Percentiles rank a stretch among this genome's conserved stretches.
phyloP scores from a whole-genome alignment of 306 rosid genomes.

The Acacia confusa region DNA sequence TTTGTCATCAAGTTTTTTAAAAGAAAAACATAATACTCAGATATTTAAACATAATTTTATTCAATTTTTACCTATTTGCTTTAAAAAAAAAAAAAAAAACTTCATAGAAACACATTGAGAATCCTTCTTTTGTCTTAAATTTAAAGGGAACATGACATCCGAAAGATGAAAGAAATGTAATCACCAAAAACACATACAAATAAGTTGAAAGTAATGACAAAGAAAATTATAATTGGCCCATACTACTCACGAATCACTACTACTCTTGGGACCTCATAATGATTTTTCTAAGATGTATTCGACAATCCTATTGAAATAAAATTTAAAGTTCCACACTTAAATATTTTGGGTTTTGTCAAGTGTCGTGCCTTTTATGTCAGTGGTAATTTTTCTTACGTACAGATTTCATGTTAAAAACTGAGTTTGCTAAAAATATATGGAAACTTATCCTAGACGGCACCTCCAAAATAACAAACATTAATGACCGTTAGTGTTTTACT shows the following conservation, averaged over 20 bases:
- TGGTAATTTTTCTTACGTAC: neutral
- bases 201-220: too few species aligned
- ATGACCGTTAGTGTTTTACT: slow-evolving; percentile 6
- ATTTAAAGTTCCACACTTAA: neutral
- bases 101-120: neutral
- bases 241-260: too few species aligned
- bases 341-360: neutral
- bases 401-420: neutral
- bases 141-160: neutral
- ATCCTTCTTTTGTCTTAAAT: neutral
- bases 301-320: neutral
- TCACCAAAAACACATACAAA: too few species aligned
- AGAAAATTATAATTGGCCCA: too few species aligned
- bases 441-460: neutral
- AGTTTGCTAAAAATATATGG: neutral
- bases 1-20: neutral
- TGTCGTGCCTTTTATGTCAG: neutral
- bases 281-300: neutral
- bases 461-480: slow-evolving; percentile 20
- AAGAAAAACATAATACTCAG: neutral
- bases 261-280: too few species aligned
- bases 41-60: neutral
- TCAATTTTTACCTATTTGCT: neutral
- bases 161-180: too few species aligned
- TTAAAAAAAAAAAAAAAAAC: neutral